phyloP scores from a whole-genome alignment of 129 eudicot genomes.

The Pulicaria dysenterica region DNA sequence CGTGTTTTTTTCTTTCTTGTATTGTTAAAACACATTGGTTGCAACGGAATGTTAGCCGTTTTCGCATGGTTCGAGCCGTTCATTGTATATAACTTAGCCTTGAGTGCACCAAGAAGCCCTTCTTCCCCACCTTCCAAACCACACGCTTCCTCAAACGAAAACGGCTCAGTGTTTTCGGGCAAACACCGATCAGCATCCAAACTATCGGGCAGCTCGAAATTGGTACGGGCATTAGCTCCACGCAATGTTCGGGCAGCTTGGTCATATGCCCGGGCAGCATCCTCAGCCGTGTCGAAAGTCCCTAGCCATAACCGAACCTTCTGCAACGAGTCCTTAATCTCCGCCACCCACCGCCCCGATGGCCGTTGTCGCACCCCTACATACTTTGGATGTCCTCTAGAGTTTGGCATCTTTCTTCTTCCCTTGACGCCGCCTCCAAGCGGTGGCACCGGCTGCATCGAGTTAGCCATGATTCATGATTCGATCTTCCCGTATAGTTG shows the following conservation, averaged over 20 bases:
- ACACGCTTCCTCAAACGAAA: conserved; percentile 49
- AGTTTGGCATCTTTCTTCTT: conserved; percentile 42
- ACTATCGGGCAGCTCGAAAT: conserved; percentile 36
- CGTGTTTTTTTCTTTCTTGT: conserved; percentile 30
- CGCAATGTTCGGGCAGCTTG: conserved; percentile 45
- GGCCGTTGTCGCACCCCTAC: conserved; percentile 49
- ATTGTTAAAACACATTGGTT: conserved; percentile 10
- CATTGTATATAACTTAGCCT: conserved; percentile 33
- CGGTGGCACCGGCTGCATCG: conserved; percentile 13
- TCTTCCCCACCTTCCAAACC: conserved; percentile 36
- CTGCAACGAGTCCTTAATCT: conserved; percentile 48
- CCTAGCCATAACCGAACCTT: conserved; percentile 50
- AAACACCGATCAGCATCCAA: conserved; percentile 15
- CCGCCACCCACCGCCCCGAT: conserved; percentile 49
- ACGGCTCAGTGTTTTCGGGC: conserved; percentile 30
- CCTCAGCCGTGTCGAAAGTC: conserved; percentile 48
- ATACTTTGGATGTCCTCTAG: conserved; percentile 43
- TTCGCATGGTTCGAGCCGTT: conserved; percentile 6
- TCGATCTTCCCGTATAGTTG: conserved; percentile 16
- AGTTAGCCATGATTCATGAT: conserved; percentile 28
- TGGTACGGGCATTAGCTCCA: conserved; percentile 44
- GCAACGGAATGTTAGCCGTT: not conserved
- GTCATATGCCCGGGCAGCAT: conserved; percentile 45
- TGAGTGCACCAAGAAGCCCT: conserved; percentile 43
- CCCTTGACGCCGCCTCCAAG: conserved; percentile 29